Percentiles rank a stretch among this genome's conserved stretches.
These are phyloP conservation scores for Annulohypoxylon bovei DNA, from an alignment of 495 filamentous ascomycete genomes.

Conservation along the genomic window DNA sequence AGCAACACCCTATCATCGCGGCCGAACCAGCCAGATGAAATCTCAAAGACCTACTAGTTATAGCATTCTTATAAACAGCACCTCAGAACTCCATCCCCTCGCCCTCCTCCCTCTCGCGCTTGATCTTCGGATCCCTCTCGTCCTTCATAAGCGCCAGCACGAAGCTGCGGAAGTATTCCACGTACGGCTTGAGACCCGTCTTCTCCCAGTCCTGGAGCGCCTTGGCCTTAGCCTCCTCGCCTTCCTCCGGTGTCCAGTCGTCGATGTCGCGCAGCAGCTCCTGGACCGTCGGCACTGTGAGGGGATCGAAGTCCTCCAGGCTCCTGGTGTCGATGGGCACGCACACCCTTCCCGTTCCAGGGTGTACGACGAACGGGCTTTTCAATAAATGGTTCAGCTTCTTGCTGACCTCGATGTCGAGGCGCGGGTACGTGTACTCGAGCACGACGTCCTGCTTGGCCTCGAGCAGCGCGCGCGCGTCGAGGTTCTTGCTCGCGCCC, in stretches of 20 bases:
- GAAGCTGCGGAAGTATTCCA: constrained; percentile 87
- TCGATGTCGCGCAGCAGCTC: constrained; percentile 84
- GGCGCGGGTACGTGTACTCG: constrained; percentile 97
- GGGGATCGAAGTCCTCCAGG: constrained; percentile 84
- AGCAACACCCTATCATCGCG: constrained; percentile 8
- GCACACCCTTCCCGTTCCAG: constrained; percentile 91
- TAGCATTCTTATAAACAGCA: background rate
- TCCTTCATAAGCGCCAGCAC: constrained; percentile 82
- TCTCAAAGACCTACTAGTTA: too few species aligned
- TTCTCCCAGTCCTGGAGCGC: constrained; percentile 89
- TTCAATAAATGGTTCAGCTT: constrained; percentile 98
- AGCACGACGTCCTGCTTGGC: constrained; percentile 94
- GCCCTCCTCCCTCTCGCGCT: constrained; percentile 67
- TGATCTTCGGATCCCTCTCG: constrained; percentile 78
- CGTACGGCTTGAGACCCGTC: constrained; percentile 91
- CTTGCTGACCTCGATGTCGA: constrained; percentile 96
- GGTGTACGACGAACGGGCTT: constrained; percentile 94
- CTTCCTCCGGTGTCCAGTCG: constrained; percentile 59
- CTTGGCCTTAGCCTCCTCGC: constrained; percentile 49
- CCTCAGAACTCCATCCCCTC: constrained; percentile 69
- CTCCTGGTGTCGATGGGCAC: constrained; percentile 84
- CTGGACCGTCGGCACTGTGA: constrained; percentile 86
- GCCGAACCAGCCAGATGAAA: background rate
- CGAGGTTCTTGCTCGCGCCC: constrained; percentile 70
- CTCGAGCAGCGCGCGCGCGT: constrained; percentile 74